Evolutionary conservation across 352 stramenopile species (phyloP).

Genomic region (Pythium brachiatum): DNA sequence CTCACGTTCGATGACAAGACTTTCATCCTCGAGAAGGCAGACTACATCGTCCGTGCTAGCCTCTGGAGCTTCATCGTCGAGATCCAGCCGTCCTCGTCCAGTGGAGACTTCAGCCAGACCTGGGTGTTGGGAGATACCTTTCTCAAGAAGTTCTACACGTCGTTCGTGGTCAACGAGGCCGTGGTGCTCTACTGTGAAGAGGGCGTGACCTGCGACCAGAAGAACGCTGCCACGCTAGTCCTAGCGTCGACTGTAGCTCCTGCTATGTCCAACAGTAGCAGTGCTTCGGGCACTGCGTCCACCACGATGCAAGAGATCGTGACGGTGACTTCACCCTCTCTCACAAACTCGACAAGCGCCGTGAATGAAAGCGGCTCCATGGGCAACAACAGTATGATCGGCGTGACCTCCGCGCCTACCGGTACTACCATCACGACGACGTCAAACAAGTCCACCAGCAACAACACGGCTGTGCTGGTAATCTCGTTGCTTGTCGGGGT

Average conservation of each 20-base stretch:
- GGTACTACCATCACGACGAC: not conserved
- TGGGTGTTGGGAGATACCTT: conserved; percentile 84
- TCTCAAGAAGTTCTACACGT: conserved; percentile 69
- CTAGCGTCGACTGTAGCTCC: not conserved
- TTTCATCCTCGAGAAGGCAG: conserved; percentile 56
- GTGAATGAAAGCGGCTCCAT: not conserved
- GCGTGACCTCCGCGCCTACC: not conserved
- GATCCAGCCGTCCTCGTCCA: conserved; percentile 21
- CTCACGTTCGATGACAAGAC: conserved; percentile 57
- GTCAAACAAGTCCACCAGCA: not conserved
- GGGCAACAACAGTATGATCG: not conserved
- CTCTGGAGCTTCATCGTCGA: conserved; percentile 22
- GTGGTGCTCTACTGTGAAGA: conserved; percentile 72
- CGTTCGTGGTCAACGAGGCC: conserved; percentile 57
- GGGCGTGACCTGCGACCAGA: conserved; percentile 25
- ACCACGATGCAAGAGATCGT: not conserved
- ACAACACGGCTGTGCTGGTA: conserved; percentile 7
- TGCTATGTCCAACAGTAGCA: not conserved
- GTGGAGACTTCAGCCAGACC: conserved; percentile 36
- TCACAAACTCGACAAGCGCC: not conserved
- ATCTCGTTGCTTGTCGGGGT: conserved; percentile 6
- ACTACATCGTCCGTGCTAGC: conserved; percentile 39
- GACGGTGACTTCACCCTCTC: not conserved
- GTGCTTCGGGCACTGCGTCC: not conserved
- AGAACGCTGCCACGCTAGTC: not conserved